Conservation (phyloP, 805 yeast genomes). For the Babjeviella inositovora region DNA sequence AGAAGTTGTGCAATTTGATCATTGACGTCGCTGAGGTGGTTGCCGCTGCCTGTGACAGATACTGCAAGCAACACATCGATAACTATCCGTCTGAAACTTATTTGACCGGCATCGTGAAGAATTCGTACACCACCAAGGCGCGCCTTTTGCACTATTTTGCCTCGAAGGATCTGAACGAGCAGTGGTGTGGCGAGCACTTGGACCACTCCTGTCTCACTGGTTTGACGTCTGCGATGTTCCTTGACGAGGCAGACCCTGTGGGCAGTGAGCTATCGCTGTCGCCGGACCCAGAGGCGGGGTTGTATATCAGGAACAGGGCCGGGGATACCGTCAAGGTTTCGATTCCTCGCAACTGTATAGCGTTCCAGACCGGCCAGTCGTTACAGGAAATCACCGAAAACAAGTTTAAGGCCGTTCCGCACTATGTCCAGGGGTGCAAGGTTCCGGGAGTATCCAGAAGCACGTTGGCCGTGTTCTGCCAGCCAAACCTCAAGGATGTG, state of each 20-base stretch:
- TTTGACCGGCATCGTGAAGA: constrained; percentile 24
- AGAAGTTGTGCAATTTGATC: constrained; percentile 23
- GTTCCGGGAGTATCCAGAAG: constrained; percentile 23
- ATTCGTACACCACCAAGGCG: constrained; percentile 40
- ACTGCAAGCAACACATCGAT: constrained; percentile 11
- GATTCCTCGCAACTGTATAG: constrained; percentile 37
- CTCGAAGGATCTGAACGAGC: constrained; percentile 7
- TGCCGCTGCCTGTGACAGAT: constrained; percentile 37
- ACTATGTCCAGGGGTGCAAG: constrained; percentile 29
- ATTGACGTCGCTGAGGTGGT: constrained; percentile 29
- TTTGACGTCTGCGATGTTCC: constrained; percentile 33
- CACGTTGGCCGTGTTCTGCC: constrained; percentile 47
- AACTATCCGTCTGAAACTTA: constrained; percentile 17
- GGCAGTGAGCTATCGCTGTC: constrained; percentile 8
- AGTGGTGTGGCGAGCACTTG: constrained; percentile 49
- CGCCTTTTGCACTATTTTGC: constrained; percentile 34
- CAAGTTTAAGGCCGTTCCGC: constrained; percentile 40
- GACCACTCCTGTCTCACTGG: constrained; percentile 50
- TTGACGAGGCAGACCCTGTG: constrained; percentile 17
- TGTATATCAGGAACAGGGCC: constrained; percentile 28
- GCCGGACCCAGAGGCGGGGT: constrained; percentile 30
- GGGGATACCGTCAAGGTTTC: constrained; percentile 28
- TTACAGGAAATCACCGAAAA: constrained; percentile 31
- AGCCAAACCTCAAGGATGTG: constrained; percentile 33
- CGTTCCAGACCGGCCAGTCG: constrained; percentile 47